Conservation (phyloP, 495 filamentous ascomycete species). For the Podospora bellae-mahoneyi region DNA sequence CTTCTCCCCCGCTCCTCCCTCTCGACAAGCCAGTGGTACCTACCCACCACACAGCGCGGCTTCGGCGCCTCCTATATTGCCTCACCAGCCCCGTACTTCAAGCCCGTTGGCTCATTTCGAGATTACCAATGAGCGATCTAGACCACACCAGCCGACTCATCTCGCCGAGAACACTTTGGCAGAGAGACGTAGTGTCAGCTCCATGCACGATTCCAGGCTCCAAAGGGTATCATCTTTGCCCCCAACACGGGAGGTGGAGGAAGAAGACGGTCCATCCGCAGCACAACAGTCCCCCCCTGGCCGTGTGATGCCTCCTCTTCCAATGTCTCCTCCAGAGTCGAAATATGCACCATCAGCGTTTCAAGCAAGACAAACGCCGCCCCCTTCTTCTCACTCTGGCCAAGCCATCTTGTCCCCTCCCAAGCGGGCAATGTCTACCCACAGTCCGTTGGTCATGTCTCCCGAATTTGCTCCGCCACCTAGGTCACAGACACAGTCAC, state of each 20-base stretch:
- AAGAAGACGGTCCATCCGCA: conserved; percentile 38
- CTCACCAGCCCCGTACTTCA: conserved; percentile 79
- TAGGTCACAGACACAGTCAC: conserved; percentile 85
- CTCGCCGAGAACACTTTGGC: conserved; percentile 32
- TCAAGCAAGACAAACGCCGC: conserved; percentile 39
- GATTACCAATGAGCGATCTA: conserved; percentile 43
- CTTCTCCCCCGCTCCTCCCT: conserved; percentile 54
- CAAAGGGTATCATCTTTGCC: conserved; percentile 49
- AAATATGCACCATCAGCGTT: conserved; percentile 31
- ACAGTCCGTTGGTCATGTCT: conserved; percentile 39
- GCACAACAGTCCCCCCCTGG: conserved; percentile 25
- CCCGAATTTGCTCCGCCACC: conserved; percentile 55
- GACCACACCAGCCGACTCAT: conserved; percentile 31
- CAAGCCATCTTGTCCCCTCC: conserved; percentile 49
- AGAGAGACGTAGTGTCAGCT: conserved; percentile 45
- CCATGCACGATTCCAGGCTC: conserved; percentile 45
- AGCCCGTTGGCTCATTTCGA: conserved; percentile 75
- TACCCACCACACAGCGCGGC: conserved; percentile 41
- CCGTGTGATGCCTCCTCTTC: conserved; percentile 13
- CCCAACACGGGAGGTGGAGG: conserved; percentile 52
- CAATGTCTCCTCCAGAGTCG: conserved; percentile 31
- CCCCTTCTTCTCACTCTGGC: conserved; percentile 39
- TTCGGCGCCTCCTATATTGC: conserved; percentile 48
- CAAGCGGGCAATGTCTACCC: conserved; percentile 47
- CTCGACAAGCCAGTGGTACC: conserved; percentile 36